Evolutionary conservation across 805 yeast genomes (phyloP).

Genomic region (Torulaspora microellipsoides): DNA sequence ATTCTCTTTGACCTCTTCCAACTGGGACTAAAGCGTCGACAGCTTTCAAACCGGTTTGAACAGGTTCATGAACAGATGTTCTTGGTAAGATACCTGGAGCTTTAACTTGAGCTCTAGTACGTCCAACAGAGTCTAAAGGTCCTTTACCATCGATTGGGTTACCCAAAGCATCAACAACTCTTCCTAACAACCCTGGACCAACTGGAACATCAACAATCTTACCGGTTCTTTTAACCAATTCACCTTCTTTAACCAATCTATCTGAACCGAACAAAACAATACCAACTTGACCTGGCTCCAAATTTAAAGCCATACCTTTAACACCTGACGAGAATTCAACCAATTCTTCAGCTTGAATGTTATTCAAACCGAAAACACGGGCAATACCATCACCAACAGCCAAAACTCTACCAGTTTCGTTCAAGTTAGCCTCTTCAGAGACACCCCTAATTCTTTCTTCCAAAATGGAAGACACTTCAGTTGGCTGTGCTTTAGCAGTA

Average conservation of each 20-base stretch:
- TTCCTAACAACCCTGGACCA: constrained; percentile 96
- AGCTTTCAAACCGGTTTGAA: constrained; percentile 99
- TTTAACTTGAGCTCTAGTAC: constrained; percentile 96
- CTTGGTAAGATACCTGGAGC: constrained; percentile 99
- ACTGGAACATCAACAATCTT: constrained; percentile 98
- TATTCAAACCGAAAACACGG: constrained; percentile 99
- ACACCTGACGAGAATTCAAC: constrained; percentile 99
- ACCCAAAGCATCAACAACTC: constrained; percentile 99
- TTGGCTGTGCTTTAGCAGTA: constrained; percentile 93
- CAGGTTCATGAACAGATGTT: constrained; percentile 97
- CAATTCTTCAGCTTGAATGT: constrained; percentile 99
- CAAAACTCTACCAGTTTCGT: constrained; percentile 99
- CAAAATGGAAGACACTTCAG: constrained; percentile 97
- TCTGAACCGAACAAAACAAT: constrained; percentile 99
- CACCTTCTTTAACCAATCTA: constrained; percentile 98
- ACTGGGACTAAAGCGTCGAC: constrained; percentile 99
- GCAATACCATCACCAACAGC: constrained; percentile 99
- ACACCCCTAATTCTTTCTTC: constrained; percentile 99
- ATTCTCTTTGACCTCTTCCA: constrained; percentile 99
- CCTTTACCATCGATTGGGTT: constrained; percentile 99
- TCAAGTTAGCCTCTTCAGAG: constrained; percentile 92
- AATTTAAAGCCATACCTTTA: constrained; percentile 99
- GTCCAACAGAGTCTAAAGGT: constrained; percentile 80
- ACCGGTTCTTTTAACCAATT: constrained; percentile 99
- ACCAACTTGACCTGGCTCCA: constrained; percentile 99